These are phyloP conservation scores for Casaregolazyma lundiana DNA, from an alignment of 1,139 yeast species.

Conservation along the genomic window DNA sequence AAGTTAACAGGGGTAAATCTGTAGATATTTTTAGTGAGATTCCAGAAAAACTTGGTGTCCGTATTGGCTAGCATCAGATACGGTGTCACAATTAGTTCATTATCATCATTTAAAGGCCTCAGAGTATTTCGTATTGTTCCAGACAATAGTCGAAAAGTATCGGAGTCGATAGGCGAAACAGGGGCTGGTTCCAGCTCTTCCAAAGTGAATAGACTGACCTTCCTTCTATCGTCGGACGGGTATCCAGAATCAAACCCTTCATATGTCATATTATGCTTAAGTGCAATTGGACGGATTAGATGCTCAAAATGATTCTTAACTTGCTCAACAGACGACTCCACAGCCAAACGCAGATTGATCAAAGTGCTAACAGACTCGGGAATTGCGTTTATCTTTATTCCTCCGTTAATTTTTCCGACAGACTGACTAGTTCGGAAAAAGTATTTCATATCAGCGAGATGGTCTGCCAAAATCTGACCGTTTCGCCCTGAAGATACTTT, in stretches of 20 bases:
- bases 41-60: slow-evolving; percentile 76
- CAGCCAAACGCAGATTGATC: slow-evolving; percentile 55
- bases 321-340: slow-evolving; percentile 44
- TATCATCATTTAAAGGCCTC: background rate
- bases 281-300: slow-evolving; percentile 1
- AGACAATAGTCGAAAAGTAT: background rate
- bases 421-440: slow-evolving; percentile 61
- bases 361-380: slow-evolving; percentile 59
- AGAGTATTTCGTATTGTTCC: slow-evolving; percentile 7
- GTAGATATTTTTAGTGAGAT: slow-evolving; percentile 63
- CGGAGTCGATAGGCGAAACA: slow-evolving; percentile 4
- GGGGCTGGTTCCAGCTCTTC: slow-evolving; percentile 4
- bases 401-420: slow-evolving; percentile 58
- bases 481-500: slow-evolving; percentile 10
- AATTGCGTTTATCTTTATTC: slow-evolving; percentile 63
- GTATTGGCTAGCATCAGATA: slow-evolving; percentile 76
- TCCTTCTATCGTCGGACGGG: background rate
- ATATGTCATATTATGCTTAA: slow-evolving; percentile 4
- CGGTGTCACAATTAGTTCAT: slow-evolving; percentile 50
- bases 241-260: slow-evolving; percentile 6
- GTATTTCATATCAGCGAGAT: slow-evolving; percentile 32
- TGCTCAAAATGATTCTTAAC: slow-evolving; percentile 38
- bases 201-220: background rate
- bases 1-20: slow-evolving; percentile 47
- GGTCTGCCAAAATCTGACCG: slow-evolving; percentile 10